Evolutionary conservation across 2,329 filamentous ascomycete species (phyloP).

Genomic region (Sporothrix humicola): DNA sequence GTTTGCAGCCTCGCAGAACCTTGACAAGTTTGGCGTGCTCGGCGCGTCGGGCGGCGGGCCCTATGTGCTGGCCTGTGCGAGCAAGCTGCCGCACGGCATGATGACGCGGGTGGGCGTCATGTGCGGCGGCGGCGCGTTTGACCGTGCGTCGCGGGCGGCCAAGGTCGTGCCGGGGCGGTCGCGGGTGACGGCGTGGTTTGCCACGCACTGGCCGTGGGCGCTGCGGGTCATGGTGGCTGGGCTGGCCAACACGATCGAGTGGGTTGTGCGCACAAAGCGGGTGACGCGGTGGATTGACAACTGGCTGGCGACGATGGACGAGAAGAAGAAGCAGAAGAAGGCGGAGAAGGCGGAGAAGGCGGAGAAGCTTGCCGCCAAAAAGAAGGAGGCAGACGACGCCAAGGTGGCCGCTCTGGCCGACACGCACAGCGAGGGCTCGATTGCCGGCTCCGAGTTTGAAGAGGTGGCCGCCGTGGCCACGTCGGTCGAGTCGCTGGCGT

Average conservation of each 20-base stretch:
- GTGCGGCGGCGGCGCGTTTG: conserved; percentile 47
- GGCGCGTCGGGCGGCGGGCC: conserved; percentile 48
- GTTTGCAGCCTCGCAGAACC: conserved; percentile 41
- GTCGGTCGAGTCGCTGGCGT: conserved; percentile 29
- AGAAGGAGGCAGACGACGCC: conserved; percentile 44
- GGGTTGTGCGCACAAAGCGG: conserved; percentile 38
- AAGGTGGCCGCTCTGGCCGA: not conserved
- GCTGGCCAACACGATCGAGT: conserved; percentile 38
- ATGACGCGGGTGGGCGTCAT: conserved; percentile 49
- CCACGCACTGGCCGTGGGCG: conserved; percentile 39
- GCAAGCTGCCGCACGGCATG: conserved; percentile 30
- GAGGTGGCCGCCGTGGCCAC: conserved; percentile 39
- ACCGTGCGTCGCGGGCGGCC: conserved; percentile 38
- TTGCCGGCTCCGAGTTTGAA: conserved; percentile 24
- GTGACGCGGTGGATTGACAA: conserved; percentile 40
- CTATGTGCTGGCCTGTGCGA: conserved; percentile 47
- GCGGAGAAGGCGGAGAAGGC: conserved; percentile 42
- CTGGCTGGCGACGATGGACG: conserved; percentile 51
- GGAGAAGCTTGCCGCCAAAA: conserved; percentile 40
- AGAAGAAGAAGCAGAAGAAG: conserved; percentile 49
- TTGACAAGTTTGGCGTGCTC: conserved; percentile 45
- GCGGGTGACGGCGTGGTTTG: conserved; percentile 38
- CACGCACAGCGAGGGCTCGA: conserved; percentile 11
- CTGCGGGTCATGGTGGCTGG: conserved; percentile 37
- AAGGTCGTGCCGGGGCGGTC: conserved; percentile 41